Evolutionary conservation across 768 basidiomycete genomes (phyloP), one percentile per base, ranked within the genome.

Genomic region (Collybiopsis confluens): DNA sequence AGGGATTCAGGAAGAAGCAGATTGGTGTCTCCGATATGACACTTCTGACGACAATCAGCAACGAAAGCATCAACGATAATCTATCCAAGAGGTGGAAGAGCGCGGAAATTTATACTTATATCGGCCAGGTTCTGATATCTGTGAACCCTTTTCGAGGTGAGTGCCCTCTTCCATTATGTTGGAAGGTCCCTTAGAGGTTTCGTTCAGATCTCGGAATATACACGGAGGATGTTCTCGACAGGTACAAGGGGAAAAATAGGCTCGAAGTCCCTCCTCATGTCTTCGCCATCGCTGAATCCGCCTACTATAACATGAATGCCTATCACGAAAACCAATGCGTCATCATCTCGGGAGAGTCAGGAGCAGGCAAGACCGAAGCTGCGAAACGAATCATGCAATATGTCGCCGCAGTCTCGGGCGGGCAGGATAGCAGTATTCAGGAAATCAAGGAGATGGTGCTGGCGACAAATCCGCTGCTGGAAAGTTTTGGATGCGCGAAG

Each of bases 351-450:
- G 97, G 97, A 52, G 97, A 99, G 74, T 98, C 95, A 15, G 97
- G 97, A 47, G 97, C 97, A 3, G 97, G 97, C 47, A 99, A 99
- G 78, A 99, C 97, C 2, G 97, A 98, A 70, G 97, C 97, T 2
- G 97, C 97, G 20, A 98, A 98, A 69, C 85, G 94, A 45, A 98
- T 99, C 70, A 99, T 99, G 97, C 95, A 98, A 68, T 99, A 99
- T 65, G 96, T 99, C 61, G 97, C 97, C 15, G 97, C 92, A 9
- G 97, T 98, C 0, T 93, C 92, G 15, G 91, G 92, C 44, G 89
- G 82, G 21, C 83, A 84, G 58, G 90, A 92, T 63, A 88, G 81
- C 63, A 92, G 91, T 60, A 98, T 98, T 55, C 91, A 97, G 68
- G 88, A 96, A 69, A 94, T 98, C 68, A 98, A 98, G 74, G 95